phyloP scores from a whole-genome alignment of 805 yeast species.

The Cyberlindnera sargentensis region DNA sequence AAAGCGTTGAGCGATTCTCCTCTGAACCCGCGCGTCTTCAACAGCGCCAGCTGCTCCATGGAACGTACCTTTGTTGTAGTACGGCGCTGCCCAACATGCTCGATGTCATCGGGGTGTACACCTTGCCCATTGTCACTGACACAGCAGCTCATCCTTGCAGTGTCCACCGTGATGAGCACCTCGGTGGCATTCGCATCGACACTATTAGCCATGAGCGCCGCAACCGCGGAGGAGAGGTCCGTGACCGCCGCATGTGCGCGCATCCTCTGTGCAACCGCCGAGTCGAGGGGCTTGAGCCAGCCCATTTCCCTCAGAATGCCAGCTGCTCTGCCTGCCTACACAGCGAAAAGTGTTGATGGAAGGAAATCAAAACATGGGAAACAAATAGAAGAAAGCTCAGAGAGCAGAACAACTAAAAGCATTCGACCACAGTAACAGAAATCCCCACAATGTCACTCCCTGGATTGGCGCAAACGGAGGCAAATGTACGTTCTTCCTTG shows the following conservation, averaged over 20 bases:
- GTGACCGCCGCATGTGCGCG: conserved; percentile 21
- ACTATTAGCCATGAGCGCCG: conserved; percentile 48
- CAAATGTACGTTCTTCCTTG: conserved; percentile 1
- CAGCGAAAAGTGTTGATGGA: neutral
- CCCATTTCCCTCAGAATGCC: neutral
- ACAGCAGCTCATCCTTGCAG: conserved; percentile 25
- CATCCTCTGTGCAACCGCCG: conserved; percentile 8
- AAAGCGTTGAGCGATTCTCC: conserved; percentile 66
- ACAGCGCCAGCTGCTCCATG: conserved; percentile 30
- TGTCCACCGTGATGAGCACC: conserved; percentile 31
- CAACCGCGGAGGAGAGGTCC: conserved; percentile 34
- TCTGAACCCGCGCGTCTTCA: conserved; percentile 55
- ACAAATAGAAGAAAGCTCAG: neutral
- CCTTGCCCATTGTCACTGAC: conserved; percentile 75
- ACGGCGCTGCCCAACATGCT: conserved; percentile 37
- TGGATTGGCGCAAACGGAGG: conserved; percentile 5
- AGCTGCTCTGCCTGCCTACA: neutral
- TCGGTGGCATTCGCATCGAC: conserved; percentile 44
- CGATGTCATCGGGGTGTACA: conserved; percentile 41
- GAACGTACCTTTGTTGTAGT: conserved; percentile 47
- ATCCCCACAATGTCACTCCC: conserved; percentile 11
- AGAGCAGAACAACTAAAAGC: neutral
- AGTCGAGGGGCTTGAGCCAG: conserved; percentile 3
- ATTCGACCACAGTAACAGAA: neutral
- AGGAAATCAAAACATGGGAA: conserved; percentile 1